phyloP scores from a whole-genome alignment of 73 alveolate species.

The Vitrella brassicaformis region DNA sequence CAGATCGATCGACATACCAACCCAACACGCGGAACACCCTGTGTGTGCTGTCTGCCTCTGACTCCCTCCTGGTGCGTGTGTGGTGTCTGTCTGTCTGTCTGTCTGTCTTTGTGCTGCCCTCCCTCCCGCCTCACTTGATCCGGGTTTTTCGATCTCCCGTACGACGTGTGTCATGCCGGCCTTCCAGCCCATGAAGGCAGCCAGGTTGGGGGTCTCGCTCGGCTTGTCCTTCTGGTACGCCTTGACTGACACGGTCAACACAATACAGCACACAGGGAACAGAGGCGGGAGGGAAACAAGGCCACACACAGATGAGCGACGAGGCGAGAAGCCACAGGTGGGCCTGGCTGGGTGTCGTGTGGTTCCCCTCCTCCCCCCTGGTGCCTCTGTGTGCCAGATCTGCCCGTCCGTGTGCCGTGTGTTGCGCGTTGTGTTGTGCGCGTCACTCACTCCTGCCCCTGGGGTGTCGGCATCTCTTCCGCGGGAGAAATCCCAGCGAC shows the following conservation, averaged over 20 bases:
- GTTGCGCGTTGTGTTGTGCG: background rate
- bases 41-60: no score
- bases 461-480: constrained; percentile 95
- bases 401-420: no score
- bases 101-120: no score
- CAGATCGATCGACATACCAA: no score
- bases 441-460: constrained; percentile 77
- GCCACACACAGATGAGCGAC: background rate
- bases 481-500: constrained; percentile 95
- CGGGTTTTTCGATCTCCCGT: constrained; percentile 93
- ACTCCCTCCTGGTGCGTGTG: no score
- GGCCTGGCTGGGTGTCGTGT: background rate
- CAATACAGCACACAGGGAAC: no score
- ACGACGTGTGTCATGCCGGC: constrained; percentile 99
- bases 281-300: no score
- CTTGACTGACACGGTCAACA: no score
- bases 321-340: background rate
- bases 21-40: no score
- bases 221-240: constrained; percentile 96
- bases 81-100: no score
- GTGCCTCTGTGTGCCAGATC: no score
- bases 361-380: no score
- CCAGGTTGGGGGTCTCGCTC: constrained; percentile 79
- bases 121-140: constrained; percentile 61
- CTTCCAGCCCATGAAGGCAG: constrained; percentile 97